These are phyloP conservation scores for Candida ortonii DNA, from an alignment of 805 yeast genomes.

Conservation along the genomic window DNA sequence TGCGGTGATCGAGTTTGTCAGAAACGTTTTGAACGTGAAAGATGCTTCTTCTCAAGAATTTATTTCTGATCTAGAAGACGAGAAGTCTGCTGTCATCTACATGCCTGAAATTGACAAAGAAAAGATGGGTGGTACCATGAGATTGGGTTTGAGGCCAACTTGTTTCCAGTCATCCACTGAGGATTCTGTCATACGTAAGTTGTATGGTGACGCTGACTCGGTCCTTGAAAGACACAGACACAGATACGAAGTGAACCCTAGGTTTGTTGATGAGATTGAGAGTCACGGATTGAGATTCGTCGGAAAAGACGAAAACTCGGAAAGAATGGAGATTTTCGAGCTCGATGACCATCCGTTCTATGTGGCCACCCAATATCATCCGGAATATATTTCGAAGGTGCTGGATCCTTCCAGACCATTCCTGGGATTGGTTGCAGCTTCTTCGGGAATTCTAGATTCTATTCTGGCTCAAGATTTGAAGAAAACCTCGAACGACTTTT, in stretches of 20 bases:
- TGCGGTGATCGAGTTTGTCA: constrained; percentile 90
- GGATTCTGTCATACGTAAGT: constrained; percentile 59
- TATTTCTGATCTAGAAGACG: constrained; percentile 56
- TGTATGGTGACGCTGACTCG: constrained; percentile 67
- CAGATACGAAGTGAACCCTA: constrained; percentile 95
- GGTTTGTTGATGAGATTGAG: constrained; percentile 68
- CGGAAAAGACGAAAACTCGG: constrained; percentile 86
- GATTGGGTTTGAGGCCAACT: constrained; percentile 92
- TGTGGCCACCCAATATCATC: constrained; percentile 97
- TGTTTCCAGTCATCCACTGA: constrained; percentile 67
- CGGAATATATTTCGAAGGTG: constrained; percentile 95
- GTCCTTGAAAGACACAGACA: constrained; percentile 97
- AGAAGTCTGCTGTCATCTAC: constrained; percentile 77
- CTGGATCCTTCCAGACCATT: constrained; percentile 96
- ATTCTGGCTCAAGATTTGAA: constrained; percentile 45
- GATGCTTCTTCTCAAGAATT: constrained; percentile 83
- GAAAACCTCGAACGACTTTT: constrained; percentile 33
- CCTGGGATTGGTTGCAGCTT: constrained; percentile 93
- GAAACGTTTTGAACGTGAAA: constrained; percentile 68
- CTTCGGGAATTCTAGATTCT: constrained; percentile 76
- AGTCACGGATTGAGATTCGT: constrained; percentile 78
- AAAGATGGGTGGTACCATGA: constrained; percentile 98
- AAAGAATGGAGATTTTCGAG: constrained; percentile 94
- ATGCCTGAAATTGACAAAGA: constrained; percentile 98
- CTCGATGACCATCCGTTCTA: constrained; percentile 82